Percentiles rank a stretch among this genome's conserved stretches.
Conservation (phyloP, 2,329 filamentous ascomycete genomes). For the Blastomyces emzantsi region DNA sequence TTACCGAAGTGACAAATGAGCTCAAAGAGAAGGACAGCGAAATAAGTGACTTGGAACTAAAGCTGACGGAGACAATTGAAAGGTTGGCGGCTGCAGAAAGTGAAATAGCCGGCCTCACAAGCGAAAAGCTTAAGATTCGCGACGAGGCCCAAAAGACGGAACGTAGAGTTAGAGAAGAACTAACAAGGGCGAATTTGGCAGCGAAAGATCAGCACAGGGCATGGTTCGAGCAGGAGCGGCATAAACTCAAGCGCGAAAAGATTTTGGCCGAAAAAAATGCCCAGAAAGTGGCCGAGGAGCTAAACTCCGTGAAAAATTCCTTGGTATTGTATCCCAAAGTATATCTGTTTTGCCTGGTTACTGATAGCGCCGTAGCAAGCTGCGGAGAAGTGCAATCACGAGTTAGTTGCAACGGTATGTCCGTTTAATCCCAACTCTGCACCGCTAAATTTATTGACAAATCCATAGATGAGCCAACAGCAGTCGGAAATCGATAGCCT, state of each 20-base stretch:
- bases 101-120: constrained; percentile 16
- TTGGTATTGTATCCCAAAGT: constrained; percentile 20
- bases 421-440: neutral
- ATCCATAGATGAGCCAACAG: constrained; percentile 6
- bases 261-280: constrained; percentile 17
- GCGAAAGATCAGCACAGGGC: constrained; percentile 23
- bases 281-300: constrained; percentile 17
- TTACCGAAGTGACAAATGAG: constrained; percentile 15
- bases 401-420: constrained; percentile 11
- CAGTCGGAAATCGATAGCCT: constrained; percentile 18
- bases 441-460: constrained; percentile 1
- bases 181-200: constrained; percentile 25
- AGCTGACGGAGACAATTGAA: constrained; percentile 18
- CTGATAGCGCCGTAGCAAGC: constrained; percentile 9
- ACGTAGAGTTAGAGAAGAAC: constrained; percentile 24
- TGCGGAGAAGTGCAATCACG: constrained; percentile 2
- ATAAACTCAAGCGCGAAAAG: constrained; percentile 24
- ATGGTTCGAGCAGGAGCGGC: constrained; percentile 25
- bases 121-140: constrained; percentile 19
- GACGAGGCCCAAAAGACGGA: constrained; percentile 20
- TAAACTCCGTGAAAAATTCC: constrained; percentile 18
- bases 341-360: neutral
- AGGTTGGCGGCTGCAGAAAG: constrained; percentile 18
- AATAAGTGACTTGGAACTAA: constrained; percentile 16
- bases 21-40: constrained; percentile 19